A percentile compares a stretch with the other conserved stretches of the same genome.
Conservation (phyloP, 2,329 filamentous ascomycete genomes). For the Penicillium sp. region DNA sequence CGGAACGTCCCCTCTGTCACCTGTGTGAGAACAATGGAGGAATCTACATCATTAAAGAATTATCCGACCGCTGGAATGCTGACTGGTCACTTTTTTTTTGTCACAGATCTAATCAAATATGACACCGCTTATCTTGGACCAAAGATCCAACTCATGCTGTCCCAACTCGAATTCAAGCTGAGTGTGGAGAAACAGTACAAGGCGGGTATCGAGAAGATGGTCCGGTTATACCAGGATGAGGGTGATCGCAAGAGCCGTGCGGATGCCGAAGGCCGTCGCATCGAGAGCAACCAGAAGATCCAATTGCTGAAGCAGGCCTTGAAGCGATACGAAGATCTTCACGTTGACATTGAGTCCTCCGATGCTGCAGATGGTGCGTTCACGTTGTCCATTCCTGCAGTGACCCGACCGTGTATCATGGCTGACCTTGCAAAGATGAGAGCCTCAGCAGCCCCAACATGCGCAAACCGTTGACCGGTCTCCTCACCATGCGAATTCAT, state of each 20-base stretch:
- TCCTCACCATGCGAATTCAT: conserved; percentile 79
- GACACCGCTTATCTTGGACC: conserved; percentile 93
- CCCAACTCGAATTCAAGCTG: conserved; percentile 97
- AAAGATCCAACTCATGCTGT: conserved; percentile 97
- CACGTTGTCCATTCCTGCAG: neutral
- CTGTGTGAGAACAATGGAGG: neutral
- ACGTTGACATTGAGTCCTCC: conserved; percentile 81
- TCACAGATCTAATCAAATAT: conserved; percentile 91
- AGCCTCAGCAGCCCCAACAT: conserved; percentile 94
- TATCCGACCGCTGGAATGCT: conserved; percentile 19
- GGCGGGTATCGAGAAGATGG: conserved; percentile 98
- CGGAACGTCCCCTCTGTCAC: neutral
- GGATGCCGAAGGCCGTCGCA: conserved; percentile 81
- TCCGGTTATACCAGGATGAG: conserved; percentile 94
- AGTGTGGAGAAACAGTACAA: conserved; percentile 99
- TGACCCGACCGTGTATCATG: too few species aligned
- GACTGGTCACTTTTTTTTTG: conserved; percentile 10
- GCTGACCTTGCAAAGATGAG: conserved; percentile 67
- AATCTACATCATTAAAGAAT: conserved; percentile 1
- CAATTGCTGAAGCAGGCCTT: conserved; percentile 91
- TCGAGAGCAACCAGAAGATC: conserved; percentile 98
- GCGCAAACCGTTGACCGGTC: conserved; percentile 91
- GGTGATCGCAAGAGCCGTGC: conserved; percentile 93
- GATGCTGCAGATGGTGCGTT: conserved; percentile 75
- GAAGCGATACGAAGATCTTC: conserved; percentile 94